Evolutionary conservation across 345 rosid genomes (phyloP).

Genomic region (Salix udensis): DNA sequence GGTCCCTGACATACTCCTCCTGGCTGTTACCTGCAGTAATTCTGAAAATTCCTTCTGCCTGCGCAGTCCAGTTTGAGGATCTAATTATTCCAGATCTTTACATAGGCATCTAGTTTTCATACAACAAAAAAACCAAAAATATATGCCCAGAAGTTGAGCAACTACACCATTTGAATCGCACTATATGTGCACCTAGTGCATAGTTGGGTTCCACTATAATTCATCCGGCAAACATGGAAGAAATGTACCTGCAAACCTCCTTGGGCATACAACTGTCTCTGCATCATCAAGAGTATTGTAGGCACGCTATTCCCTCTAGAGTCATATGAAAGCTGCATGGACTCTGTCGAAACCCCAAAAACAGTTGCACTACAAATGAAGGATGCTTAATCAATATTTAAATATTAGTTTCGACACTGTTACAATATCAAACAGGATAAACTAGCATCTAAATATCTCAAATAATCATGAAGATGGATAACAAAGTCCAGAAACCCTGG

Average conservation of each 20-base stretch:
- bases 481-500: not conserved
- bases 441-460: not conserved
- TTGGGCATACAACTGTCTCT: slow-evolving; percentile 70
- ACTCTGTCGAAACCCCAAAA: slow-evolving; percentile 94
- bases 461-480: not conserved
- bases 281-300: slow-evolving; percentile 77
- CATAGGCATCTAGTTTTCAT: not conserved
- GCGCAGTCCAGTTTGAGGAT: slow-evolving; percentile 1
- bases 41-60: slow-evolving; percentile 98
- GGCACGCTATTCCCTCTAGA: slow-evolving; percentile 94
- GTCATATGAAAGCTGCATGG: slow-evolving; percentile 94
- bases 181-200: not conserved
- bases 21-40: slow-evolving; percentile 85
- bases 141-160: not conserved
- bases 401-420: not conserved
- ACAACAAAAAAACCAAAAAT: not conserved
- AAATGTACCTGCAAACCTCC: slow-evolving; percentile 73
- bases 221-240: not conserved
- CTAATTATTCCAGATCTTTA: not conserved
- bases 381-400: slow-evolving; percentile 3
- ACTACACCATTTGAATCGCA: not conserved
- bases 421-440: not conserved
- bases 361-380: slow-evolving; percentile 68
- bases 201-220: not conserved
- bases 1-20: slow-evolving; percentile 86